phyloP scores from a whole-genome alignment of 2,329 filamentous ascomycete genomes.

The Aureobasidium sp. region DNA sequence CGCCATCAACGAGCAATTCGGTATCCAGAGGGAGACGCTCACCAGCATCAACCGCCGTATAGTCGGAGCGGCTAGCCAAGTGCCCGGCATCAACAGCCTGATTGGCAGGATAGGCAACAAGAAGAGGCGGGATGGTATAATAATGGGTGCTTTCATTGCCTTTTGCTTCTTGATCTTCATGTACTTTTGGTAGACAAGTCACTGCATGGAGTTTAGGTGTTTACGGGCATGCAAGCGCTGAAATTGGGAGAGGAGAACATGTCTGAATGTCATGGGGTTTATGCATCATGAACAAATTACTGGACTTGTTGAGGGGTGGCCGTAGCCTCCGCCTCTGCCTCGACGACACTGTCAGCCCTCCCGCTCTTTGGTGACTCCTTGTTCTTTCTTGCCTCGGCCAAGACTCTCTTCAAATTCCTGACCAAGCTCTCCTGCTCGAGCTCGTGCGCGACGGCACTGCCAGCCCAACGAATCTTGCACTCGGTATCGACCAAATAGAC shows the following conservation, averaged over 20 bases:
- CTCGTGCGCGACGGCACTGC: conserved; percentile 59
- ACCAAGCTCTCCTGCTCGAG: conserved; percentile 60
- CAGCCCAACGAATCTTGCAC: conserved; percentile 90
- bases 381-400: conserved; percentile 42
- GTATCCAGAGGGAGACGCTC: conserved; percentile 76
- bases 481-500: conserved; percentile 81
- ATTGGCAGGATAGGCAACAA: conserved; percentile 90
- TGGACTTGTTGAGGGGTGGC: not conserved
- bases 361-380: not conserved
- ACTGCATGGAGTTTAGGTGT: conserved; percentile 1
- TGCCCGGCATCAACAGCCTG: conserved; percentile 85
- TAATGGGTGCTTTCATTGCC: conserved; percentile 83
- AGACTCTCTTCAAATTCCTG: conserved; percentile 53
- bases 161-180: conserved; percentile 83
- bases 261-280: not conserved
- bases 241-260: conserved; percentile 1
- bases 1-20: conserved; percentile 88
- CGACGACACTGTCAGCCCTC: not conserved
- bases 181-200: conserved; percentile 53
- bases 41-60: conserved; percentile 85
- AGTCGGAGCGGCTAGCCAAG: conserved; percentile 76
- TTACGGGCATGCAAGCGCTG: not conserved
- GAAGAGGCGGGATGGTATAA: conserved; percentile 89
- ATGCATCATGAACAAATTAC: not conserved
- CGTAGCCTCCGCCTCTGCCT: not conserved